phyloP scores from a whole-genome alignment of 768 basidiomycete species.

The Mycena metata region DNA sequence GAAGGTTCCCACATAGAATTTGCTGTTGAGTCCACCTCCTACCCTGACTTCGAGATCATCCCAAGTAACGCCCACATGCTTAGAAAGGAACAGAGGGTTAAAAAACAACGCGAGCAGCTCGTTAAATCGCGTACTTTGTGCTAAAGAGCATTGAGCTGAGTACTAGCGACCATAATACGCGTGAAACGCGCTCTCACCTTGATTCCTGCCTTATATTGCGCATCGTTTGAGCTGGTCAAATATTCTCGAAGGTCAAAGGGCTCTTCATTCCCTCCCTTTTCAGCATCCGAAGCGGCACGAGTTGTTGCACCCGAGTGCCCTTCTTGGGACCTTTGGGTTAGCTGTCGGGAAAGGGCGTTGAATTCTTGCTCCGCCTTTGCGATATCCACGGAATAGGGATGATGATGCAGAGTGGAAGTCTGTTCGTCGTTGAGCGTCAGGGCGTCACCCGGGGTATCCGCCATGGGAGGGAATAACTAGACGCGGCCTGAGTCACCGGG shows the following conservation, averaged over 20 bases:
- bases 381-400: conserved; percentile 61
- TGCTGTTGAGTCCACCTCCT: conserved; percentile 66
- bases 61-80: conserved; percentile 84
- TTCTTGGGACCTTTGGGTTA: conserved; percentile 45
- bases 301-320: conserved; percentile 44
- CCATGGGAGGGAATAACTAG: conserved; percentile 24
- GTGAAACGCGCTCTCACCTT: conserved; percentile 51
- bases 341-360: conserved; percentile 64
- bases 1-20: conserved; percentile 74
- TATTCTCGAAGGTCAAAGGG: conserved; percentile 78
- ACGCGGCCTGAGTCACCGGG: no score
- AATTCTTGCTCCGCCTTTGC: conserved; percentile 65
- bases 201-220: conserved; percentile 74
- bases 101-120: not conserved
- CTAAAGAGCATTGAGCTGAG: conserved; percentile 17
- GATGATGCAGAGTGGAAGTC: conserved; percentile 14
- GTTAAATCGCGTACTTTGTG: conserved; percentile 37
- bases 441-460: conserved; percentile 27
- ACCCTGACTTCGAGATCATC: conserved; percentile 75
- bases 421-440: conserved; percentile 22
- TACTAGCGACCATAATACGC: not conserved
- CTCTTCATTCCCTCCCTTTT: conserved; percentile 54
- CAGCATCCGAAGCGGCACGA: conserved; percentile 56
- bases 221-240: conserved; percentile 75
- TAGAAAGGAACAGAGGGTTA: conserved; percentile 1